phyloP scores from a whole-genome alignment of 2,329 filamentous ascomycete species.

The Lachnellula subtilissima region DNA sequence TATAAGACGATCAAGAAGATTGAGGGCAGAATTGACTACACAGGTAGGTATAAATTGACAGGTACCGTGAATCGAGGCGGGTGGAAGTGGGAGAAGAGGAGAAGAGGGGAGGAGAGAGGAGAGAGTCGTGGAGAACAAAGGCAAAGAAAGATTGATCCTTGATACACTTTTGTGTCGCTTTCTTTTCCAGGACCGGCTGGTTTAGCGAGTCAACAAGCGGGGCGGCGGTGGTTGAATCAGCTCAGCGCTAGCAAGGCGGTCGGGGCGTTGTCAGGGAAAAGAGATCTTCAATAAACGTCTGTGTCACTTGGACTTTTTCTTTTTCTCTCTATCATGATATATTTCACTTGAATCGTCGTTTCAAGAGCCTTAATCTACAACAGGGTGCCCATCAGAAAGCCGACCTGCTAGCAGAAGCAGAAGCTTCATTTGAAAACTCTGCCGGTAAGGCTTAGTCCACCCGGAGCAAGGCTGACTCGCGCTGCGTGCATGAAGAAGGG shows the following conservation, averaged over 20 bases:
- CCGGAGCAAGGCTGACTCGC: not conserved
- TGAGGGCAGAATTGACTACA: slow-evolving; percentile 24
- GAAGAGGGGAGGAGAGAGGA: slow-evolving; percentile 2
- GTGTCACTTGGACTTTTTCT: no score
- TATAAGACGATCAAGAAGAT: slow-evolving; percentile 17
- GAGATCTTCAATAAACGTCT: no score
- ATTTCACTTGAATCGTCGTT: not conserved
- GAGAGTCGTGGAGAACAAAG: not conserved
- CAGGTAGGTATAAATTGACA: slow-evolving; percentile 26
- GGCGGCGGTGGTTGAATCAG: no score
- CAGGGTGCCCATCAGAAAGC: not conserved
- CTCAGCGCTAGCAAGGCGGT: no score
- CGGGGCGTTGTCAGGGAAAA: no score
- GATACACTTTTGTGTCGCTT: not conserved
- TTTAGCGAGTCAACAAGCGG: no score
- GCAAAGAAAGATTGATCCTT: not conserved
- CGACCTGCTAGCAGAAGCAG: not conserved
- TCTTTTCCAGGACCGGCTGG: no score
- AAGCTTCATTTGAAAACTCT: not conserved
- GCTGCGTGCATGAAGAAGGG: not conserved
- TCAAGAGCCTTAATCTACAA: not conserved
- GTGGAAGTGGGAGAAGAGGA: slow-evolving; percentile 17
- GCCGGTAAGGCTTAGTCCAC: not conserved
- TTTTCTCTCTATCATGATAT: no score
- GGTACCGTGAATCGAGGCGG: slow-evolving; percentile 22